Percentiles rank a stretch among this genome's conserved stretches.
Evolutionary conservation across 805 yeast genomes (phyloP).

Genomic region (Peterozyma xylosa): DNA sequence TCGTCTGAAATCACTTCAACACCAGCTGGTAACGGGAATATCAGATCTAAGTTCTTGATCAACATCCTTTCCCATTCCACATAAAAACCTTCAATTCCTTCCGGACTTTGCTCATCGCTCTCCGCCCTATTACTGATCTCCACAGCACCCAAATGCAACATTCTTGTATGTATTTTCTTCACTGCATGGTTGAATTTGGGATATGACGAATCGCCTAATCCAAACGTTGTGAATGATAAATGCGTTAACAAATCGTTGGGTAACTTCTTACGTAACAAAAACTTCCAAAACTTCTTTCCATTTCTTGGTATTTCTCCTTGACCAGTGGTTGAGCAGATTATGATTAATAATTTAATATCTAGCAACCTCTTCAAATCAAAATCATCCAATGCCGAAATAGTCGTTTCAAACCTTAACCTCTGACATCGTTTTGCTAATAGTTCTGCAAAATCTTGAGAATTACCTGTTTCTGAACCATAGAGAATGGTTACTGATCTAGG

Average conservation of each 20-base stretch:
- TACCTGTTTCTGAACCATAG: constrained; percentile 92
- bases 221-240: constrained; percentile 65
- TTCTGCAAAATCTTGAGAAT: constrained; percentile 77
- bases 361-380: constrained; percentile 48
- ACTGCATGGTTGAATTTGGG: constrained; percentile 86
- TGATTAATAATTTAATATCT: constrained; percentile 37
- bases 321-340: constrained; percentile 85
- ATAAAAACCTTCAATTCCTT: constrained; percentile 70
- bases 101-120: constrained; percentile 78
- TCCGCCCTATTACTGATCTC: constrained; percentile 74
- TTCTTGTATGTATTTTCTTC: constrained; percentile 69
- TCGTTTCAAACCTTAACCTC: constrained; percentile 42
- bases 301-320: constrained; percentile 90
- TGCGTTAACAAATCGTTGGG: constrained; percentile 53
- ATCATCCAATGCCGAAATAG: constrained; percentile 49
- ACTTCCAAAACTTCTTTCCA: constrained; percentile 66
- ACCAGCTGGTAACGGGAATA: constrained; percentile 26
- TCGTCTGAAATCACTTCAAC: constrained; percentile 22
- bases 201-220: constrained; percentile 91
- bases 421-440: constrained; percentile 49
- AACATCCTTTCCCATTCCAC: constrained; percentile 62
- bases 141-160: constrained; percentile 73
- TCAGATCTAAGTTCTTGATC: constrained; percentile 24
- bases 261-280: constrained; percentile 59
- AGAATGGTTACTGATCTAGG: constrained; percentile 45